Base-by-base conservation (phyloP, 2,329 filamentous ascomycete genomes). In the Xylaria sp. region DNA sequence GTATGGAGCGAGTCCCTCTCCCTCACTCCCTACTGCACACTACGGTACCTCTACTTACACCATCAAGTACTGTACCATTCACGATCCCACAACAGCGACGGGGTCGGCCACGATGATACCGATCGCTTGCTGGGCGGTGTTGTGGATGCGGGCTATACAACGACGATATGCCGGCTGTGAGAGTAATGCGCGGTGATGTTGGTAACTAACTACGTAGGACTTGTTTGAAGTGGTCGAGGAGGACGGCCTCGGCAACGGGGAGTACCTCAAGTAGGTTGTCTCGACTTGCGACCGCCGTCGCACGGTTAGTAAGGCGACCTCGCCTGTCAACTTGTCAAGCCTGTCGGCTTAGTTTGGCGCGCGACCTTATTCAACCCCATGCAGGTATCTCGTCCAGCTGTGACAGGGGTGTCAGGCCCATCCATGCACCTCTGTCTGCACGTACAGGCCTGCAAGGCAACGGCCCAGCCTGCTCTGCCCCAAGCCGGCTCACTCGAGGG, bases 401-500 rank as follows among this genome's bases (percentile, higher is more conserved):
- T 57, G 64, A 63, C 57, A 62, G 62, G 57, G 58, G 37, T 60
- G 47, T 67, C 66, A 60, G 60, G 63, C 25, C 52, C 47, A 56
- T 56, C 43, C 60, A 57, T 59, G 51, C 37, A 57, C 33, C 51
- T 60, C 31, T 17, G 17, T 50, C 47, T 50, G 49, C 49, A 64
- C 43, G 19, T 60, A 40, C 64, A 63, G 58, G 57, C 64, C 61
- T 64, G 58, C 63, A 66, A 66, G 65, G 63, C 63, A 65, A 66
- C 57, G 60, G 61, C 60, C 60, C 60, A 67, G 66, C 66, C 66
- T 66, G 64, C 66, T 68, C 53, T 65, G 66, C 67, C 67, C 67
- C 67, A 65, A 66, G 67, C 60, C 66, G 43, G 64, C 66, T 68
- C 66, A 64, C 66, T 65, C 65, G 64, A 63, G 63, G 67, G 61